Evolutionary conservation across 345 rosid species (phyloP), one percentile per base, ranked within the genome.

Genomic region (Arabidopsis arenosa): DNA sequence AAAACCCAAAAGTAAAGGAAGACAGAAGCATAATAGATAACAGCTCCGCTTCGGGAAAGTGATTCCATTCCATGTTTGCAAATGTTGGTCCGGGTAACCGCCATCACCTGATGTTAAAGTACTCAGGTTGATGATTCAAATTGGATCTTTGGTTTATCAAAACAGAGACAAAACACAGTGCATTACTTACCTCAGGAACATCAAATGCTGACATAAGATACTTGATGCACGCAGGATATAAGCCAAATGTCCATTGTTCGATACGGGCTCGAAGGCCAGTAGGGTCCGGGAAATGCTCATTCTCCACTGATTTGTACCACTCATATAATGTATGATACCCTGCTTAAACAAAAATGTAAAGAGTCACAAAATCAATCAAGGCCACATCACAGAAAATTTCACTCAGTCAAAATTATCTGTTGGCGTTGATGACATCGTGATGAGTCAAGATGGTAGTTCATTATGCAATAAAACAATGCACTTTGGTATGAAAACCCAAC

Each of bases 1-100:
- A 95, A 89, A 70, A 95, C 97, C 99, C 99, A 95, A 82, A 95
- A 95, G 87, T 89, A 95, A 64, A 95, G 96, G 83, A 95, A 95
- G 70, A 95, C 97, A 0, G 97, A 88, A 45, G 97, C 94, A 75
- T 95, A 95, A 82, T 95, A 95, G 15, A 95, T 89, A 66, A 66
- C 81, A 61, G 97, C 97, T 78, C 89, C 90, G 11, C 91, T 93
- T 63, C 99, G 86, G 60, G 98, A 87, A 11, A 90, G 87, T 0
- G 98, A 85, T 32, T 85, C 81, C 76, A 90, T 83, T 45, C 99
- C 98, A 3, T 81, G 51, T 90, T 85, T 87, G 88, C 99, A 95
- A 49, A 95, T 90, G 76, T 86, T 90, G 66, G 83, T 92, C 75
- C 99, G 86, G 55, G 92, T 87, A 56, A 95, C 98, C 12, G 99